These are phyloP conservation scores for Pyronema omphalodes DNA, from an alignment of 495 filamentous ascomycete species.

Conservation along the genomic window DNA sequence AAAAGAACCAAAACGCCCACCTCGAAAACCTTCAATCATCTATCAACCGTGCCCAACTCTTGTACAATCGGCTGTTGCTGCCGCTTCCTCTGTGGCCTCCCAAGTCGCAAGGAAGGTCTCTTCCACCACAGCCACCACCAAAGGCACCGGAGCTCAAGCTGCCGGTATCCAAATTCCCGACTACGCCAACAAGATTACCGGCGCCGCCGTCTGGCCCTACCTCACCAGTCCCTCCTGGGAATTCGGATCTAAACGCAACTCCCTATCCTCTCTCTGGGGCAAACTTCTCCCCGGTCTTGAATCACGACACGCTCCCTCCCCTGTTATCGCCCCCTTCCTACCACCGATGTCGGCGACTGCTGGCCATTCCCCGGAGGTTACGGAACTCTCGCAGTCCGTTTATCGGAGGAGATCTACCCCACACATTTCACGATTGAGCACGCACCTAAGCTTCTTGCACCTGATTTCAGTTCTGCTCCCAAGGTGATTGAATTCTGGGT, in stretches of 20 bases:
- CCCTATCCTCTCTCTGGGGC: not conserved
- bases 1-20: not conserved
- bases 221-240: conserved; percentile 18
- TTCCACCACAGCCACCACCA: not conserved
- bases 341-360: conserved; percentile 47
- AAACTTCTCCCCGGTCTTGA: conserved; percentile 7
- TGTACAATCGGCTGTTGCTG: not conserved
- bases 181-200: conserved; percentile 16
- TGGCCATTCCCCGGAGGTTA: conserved; percentile 36
- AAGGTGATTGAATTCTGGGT: conserved; percentile 43
- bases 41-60: not conserved
- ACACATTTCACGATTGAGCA: conserved; percentile 44
- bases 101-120: not conserved
- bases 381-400: conserved; percentile 29
- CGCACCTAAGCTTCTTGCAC: conserved; percentile 33
- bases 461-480: conserved; percentile 38
- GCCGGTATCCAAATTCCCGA: conserved; percentile 8
- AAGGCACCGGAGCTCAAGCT: not conserved
- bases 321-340: conserved; percentile 30
- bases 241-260: not conserved
- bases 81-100: not conserved
- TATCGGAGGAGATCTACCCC: conserved; percentile 33
- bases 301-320: conserved; percentile 23
- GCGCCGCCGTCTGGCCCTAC: conserved; percentile 13
- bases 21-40: not conserved